phyloP scores from a whole-genome alignment of 495 filamentous ascomycete genomes.

The Cercophora sp. region DNA sequence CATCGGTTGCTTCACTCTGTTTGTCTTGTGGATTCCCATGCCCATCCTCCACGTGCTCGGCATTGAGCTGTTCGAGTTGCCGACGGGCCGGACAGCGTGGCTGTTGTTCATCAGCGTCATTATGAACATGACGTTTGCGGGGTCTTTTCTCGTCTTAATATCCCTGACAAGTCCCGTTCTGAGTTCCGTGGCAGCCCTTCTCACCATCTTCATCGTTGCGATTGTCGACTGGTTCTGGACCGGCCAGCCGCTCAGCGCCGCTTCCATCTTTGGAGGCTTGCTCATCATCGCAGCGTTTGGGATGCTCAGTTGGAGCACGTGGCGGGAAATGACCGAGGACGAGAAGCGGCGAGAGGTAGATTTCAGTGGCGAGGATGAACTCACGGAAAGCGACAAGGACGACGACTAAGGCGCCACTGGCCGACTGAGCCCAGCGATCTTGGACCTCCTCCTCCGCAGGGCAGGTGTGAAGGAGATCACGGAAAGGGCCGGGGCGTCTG shows the following conservation, averaged over 20 bases:
- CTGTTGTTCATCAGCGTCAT: conserved; percentile 75
- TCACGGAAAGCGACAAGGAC: conserved; percentile 10
- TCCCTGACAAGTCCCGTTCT: conserved; percentile 88
- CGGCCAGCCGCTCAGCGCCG: conserved; percentile 64
- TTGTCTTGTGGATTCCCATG: conserved; percentile 87
- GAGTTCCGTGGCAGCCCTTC: conserved; percentile 81
- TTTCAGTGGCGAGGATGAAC: conserved; percentile 19
- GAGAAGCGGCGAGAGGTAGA: conserved; percentile 47
- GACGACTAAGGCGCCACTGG: too few relatives aligned
- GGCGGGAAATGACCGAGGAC: conserved; percentile 86
- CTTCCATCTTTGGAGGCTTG: conserved; percentile 76
- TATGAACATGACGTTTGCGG: conserved; percentile 85
- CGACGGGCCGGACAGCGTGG: conserved; percentile 68
- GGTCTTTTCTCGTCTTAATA: conserved; percentile 90
- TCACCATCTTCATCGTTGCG: conserved; percentile 95
- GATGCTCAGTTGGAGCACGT: conserved; percentile 85
- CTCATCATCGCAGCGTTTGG: conserved; percentile 84
- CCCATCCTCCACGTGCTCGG: conserved; percentile 76
- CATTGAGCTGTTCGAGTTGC: conserved; percentile 77
- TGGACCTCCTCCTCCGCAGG: too few relatives aligned
- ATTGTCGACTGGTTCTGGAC: conserved; percentile 84
- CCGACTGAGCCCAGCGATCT: too few relatives aligned
- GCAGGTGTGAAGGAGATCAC: too few relatives aligned
- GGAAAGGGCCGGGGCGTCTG: too few relatives aligned
- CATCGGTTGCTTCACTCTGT: conserved; percentile 78